phyloP scores from a whole-genome alignment of 192 early-diverging fungal genomes.

The Umbelopsis sp. region DNA sequence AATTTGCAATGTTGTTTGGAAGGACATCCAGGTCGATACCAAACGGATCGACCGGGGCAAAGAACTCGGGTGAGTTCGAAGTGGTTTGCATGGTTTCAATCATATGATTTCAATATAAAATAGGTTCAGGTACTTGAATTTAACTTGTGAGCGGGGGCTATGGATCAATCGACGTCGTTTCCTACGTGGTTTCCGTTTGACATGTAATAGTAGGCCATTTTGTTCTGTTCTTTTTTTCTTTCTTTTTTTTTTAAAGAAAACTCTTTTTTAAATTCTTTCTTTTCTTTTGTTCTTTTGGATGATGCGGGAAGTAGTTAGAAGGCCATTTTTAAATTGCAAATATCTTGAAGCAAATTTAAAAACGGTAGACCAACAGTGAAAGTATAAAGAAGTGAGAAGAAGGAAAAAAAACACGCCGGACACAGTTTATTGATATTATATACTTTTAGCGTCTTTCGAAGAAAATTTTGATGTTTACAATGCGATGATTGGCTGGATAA shows the following conservation, averaged over 20 bases:
- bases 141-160: slow-evolving; percentile 6
- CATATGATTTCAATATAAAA: neutral
- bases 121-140: slow-evolving; percentile 2
- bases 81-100: slow-evolving; percentile 2
- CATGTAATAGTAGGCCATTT: slow-evolving; percentile 51
- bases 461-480: too few relatives aligned
- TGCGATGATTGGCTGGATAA: too few relatives aligned
- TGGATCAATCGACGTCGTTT: slow-evolving; percentile 48
- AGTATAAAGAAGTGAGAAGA: neutral
- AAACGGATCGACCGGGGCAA: slow-evolving; percentile 22
- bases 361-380: neutral
- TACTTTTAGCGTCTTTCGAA: too few relatives aligned
- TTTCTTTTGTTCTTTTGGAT: slow-evolving; percentile 25
- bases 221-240: slow-evolving; percentile 23
- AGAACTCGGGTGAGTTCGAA: neutral
- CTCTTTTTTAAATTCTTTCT: neutral
- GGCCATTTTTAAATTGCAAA: slow-evolving; percentile 14
- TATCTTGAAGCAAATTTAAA: slow-evolving; percentile 15
- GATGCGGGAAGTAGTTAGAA: slow-evolving; percentile 8
- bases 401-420: neutral
- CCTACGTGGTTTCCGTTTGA: slow-evolving; percentile 51
- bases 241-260: slow-evolving; percentile 25
- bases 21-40: slow-evolving; percentile 22
- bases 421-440: too few relatives aligned
- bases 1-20: slow-evolving; percentile 12